Evolutionary conservation across 495 filamentous ascomycete genomes (phyloP).

Genomic region (Penicillium ucsense): DNA sequence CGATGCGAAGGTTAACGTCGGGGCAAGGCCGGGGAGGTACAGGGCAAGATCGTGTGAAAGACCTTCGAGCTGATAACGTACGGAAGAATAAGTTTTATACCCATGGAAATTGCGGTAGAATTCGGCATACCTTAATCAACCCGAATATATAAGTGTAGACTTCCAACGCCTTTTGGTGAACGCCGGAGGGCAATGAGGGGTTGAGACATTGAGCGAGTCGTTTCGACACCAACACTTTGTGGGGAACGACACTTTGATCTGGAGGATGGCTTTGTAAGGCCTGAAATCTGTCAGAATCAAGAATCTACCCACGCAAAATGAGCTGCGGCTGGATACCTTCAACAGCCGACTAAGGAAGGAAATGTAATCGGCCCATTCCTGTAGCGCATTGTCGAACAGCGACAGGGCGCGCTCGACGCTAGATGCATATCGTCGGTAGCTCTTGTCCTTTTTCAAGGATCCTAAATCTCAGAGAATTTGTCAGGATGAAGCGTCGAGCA

Average conservation of each 20-base stretch:
- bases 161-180: slow-evolving; percentile 97
- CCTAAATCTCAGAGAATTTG: slow-evolving; percentile 34
- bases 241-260: slow-evolving; percentile 62
- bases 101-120: too few relatives aligned
- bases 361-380: slow-evolving; percentile 99
- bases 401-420: slow-evolving; percentile 80
- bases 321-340: slow-evolving; percentile 48
- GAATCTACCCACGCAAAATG: slow-evolving; percentile 4
- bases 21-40: slow-evolving; percentile 81
- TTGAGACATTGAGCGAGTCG: slow-evolving; percentile 92
- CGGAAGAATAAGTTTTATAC: slow-evolving; percentile 3
- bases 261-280: slow-evolving; percentile 80
- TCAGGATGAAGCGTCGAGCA: neutral
- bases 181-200: slow-evolving; percentile 83
- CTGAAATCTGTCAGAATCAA: slow-evolving; percentile 33
- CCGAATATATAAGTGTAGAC: slow-evolving; percentile 83
- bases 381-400: slow-evolving; percentile 82
- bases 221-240: slow-evolving; percentile 76
- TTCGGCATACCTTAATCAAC: slow-evolving; percentile 23
- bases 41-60: slow-evolving; percentile 72
- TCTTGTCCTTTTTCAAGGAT: slow-evolving; percentile 71
- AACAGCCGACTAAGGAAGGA: slow-evolving; percentile 86
- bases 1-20: slow-evolving; percentile 87
- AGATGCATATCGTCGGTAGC: slow-evolving; percentile 82
- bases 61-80: slow-evolving; percentile 44